phyloP scores from a whole-genome alignment of 2,329 filamentous ascomycete genomes.

The Herpomyces periplanetae region DNA sequence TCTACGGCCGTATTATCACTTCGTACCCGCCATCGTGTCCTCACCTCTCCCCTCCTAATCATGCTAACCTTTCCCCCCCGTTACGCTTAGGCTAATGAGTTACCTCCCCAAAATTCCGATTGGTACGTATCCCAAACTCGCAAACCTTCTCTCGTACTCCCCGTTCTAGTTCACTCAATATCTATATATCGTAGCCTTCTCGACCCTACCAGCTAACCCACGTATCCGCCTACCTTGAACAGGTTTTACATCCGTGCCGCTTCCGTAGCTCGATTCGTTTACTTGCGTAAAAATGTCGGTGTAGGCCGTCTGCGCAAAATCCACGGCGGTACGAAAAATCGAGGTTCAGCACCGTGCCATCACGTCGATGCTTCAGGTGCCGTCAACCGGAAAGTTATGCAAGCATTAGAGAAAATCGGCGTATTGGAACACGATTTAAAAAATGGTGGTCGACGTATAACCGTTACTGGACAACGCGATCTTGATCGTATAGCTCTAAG shows the following conservation, averaged over 20 bases:
- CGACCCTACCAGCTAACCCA: not conserved
- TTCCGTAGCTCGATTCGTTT: slow-evolving; percentile 84
- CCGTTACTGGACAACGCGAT: slow-evolving; percentile 91
- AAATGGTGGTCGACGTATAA: slow-evolving; percentile 92
- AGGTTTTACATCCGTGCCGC: slow-evolving; percentile 52
- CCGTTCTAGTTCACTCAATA: not conserved
- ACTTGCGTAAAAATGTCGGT: slow-evolving; percentile 96
- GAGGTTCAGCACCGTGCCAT: slow-evolving; percentile 54
- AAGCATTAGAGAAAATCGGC: slow-evolving; percentile 95
- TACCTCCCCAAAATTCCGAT: slow-evolving; percentile 89
- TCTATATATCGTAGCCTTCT: not conserved
- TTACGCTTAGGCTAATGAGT: slow-evolving; percentile 63
- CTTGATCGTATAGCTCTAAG: slow-evolving; percentile 31
- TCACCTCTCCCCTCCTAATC: too few relatives aligned
- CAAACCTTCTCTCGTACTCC: too few relatives aligned
- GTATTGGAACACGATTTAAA: slow-evolving; percentile 92
- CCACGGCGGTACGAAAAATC: slow-evolving; percentile 90
- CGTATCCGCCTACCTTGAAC: slow-evolving; percentile 1
- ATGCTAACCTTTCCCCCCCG: slow-evolving; percentile 8
- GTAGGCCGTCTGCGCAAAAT: slow-evolving; percentile 87
- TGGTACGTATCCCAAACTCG: slow-evolving; percentile 74
- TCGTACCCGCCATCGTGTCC: too few relatives aligned
- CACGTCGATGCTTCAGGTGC: slow-evolving; percentile 81
- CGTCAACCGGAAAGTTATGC: slow-evolving; percentile 88
- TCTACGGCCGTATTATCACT: too few relatives aligned